These are phyloP conservation scores for Nicotiana attenuata DNA, from an alignment of 257 asterid genomes.

Conservation along the genomic window DNA sequence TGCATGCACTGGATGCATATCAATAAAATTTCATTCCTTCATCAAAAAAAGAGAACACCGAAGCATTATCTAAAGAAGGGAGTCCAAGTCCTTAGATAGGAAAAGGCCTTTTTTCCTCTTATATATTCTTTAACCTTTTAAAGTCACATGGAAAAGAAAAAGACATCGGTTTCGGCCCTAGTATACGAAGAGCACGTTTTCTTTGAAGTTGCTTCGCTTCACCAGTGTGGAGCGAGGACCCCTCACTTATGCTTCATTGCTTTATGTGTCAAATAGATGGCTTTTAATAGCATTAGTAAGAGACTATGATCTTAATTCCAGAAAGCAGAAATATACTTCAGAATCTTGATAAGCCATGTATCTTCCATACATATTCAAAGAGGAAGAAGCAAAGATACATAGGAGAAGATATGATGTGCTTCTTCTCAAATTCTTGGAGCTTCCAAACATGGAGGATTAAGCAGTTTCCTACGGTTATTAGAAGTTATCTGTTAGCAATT, in stretches of 20 bases:
- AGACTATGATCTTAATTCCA: background rate
- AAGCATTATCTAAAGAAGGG: background rate
- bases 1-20: too few species aligned
- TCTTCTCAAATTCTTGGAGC: background rate
- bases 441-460: background rate
- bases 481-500: background rate
- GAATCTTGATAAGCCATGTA: background rate
- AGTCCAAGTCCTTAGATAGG: background rate
- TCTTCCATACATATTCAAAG: background rate
- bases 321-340: constrained; percentile 4
- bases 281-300: background rate
- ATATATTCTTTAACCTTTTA: constrained; percentile 1
- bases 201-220: background rate
- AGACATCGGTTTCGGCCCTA: background rate
- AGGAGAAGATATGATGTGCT: background rate
- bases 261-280: background rate
- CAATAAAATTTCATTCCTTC: background rate
- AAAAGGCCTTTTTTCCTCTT: background rate
- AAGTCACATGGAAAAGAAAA: background rate
- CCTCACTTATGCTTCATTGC: constrained; percentile 1
- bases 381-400: background rate
- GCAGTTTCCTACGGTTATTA: background rate
- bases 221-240: background rate
- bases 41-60: background rate
- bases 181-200: background rate